Conservation (phyloP, 2,329 filamentous ascomycete genomes). For the Fusarium sp. region DNA sequence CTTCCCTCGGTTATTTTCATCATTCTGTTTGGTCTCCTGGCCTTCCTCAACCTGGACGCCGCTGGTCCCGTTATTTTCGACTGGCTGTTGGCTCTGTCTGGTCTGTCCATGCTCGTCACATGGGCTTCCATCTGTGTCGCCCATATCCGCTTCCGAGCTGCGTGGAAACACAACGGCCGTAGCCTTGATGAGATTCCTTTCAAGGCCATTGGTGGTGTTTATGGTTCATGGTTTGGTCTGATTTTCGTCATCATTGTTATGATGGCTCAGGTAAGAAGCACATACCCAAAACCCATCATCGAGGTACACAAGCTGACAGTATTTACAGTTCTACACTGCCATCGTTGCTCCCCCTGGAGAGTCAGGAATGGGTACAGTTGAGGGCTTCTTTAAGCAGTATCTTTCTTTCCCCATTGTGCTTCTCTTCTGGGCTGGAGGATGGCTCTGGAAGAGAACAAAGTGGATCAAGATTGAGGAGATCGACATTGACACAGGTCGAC, state of each 20-base stretch:
- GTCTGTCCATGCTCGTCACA: conserved; percentile 70
- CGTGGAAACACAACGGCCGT: conserved; percentile 68
- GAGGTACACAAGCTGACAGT: background rate
- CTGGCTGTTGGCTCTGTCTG: conserved; percentile 73
- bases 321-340: conserved; percentile 48
- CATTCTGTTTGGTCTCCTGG: conserved; percentile 59
- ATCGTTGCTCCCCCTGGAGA: conserved; percentile 54
- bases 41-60: conserved; percentile 57
- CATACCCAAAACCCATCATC: background rate
- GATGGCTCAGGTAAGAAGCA: conserved; percentile 56
- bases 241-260: conserved; percentile 64
- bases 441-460: conserved; percentile 71
- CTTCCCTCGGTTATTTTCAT: conserved; percentile 57
- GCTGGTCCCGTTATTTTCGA: conserved; percentile 65
- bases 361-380: conserved; percentile 50
- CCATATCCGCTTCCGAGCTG: conserved; percentile 73
- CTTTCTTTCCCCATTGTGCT: conserved; percentile 65
- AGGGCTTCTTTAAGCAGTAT: conserved; percentile 65
- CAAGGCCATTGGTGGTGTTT: conserved; percentile 67
- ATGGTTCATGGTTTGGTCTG: conserved; percentile 74
- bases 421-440: conserved; percentile 66
- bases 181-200: conserved; percentile 73
- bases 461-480: conserved; percentile 70
- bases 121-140: conserved; percentile 72
- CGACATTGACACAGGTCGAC: conserved; percentile 73